Evolutionary conservation across 163 green algal genomes (phyloP), one percentile per base, ranked within the genome.

Genomic region (Scenedesmus sp.): DNA sequence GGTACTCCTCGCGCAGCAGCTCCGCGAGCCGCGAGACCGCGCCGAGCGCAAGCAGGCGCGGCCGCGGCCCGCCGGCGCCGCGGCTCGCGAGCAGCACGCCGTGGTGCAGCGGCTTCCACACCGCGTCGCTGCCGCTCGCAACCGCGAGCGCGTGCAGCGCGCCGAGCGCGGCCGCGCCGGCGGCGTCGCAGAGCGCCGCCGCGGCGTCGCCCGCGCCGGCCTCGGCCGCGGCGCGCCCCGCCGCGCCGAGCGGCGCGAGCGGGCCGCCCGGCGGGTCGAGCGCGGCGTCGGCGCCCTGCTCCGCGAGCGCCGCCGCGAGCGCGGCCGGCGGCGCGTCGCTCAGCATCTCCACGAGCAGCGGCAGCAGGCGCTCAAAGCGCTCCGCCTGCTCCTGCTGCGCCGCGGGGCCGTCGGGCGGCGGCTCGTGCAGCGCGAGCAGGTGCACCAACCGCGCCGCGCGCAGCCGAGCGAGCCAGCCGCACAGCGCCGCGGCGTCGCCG

Each of bases 1-100:
- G 62, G 51, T 95, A 99, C 84, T 99, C 95, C 78, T 98, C 92
- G 0, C 86, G 70, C 81, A 98, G 73, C 9, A 86, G 75, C 4
- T 85, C 85, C 50, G 92, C 88, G 50, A 98, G 72, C 54, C 89
- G 64, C 2, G 56, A 60, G 4, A 91, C 77, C 9, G 88, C 80
- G 33, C 87, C 86, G 47, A 97, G 70, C 0, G 82, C 89, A 33
- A 92, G 76, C 29, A 90, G 76, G 9, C 89, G 84, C 0, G 87
- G 76, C 11, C 85, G 72, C 0, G 69, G 28, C 31, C 73, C 51
- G 58, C 58, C 7, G 54, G 63, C 24, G 78, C 51, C 88, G 17
- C 94, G 78, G 3, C 90, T 97, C 22, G 81, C 77, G 89, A 96
- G 92, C 29, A 98, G 87, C 70, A 96, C 87, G 63, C 36, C 62